These are phyloP conservation scores for Wallemia hederae DNA, from an alignment of 1,284 basidiomycete species.

Conservation along the genomic window DNA sequence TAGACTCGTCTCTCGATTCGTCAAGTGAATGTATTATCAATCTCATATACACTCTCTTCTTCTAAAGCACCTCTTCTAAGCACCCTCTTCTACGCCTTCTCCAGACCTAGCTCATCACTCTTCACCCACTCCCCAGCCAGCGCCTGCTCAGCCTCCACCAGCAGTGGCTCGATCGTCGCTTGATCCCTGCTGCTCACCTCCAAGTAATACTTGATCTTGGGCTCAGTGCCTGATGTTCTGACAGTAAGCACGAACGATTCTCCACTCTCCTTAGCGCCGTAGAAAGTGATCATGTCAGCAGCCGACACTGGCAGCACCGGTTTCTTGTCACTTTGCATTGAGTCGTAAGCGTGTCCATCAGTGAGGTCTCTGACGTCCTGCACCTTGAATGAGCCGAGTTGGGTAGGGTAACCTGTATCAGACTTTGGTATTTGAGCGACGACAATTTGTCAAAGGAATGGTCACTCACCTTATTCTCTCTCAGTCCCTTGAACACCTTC, in stretches of 20 bases:
- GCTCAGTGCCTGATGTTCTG: slow-evolving; percentile 56
- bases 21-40: neutral
- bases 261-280: slow-evolving; percentile 18
- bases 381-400: neutral
- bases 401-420: neutral
- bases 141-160: slow-evolving; percentile 27
- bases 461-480: slow-evolving; percentile 3
- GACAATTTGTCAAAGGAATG: neutral
- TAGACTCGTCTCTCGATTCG: neutral
- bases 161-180: slow-evolving; percentile 17
- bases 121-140: slow-evolving; percentile 37
- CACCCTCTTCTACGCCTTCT: neutral
- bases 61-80: too few species aligned
- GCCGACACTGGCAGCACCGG: neutral
- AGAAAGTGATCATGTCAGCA: slow-evolving; percentile 29
- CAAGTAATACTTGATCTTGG: slow-evolving; percentile 62
- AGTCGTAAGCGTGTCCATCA: neutral
- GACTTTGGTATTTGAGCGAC: neutral
- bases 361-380: slow-evolving; percentile 1
- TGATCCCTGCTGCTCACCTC: slow-evolving; percentile 34
- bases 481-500: neutral
- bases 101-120: slow-evolving; percentile 26
- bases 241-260: slow-evolving; percentile 13
- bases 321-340: neutral
- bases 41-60: too few species aligned